Evolutionary conservation across 1,139 yeast genomes (phyloP), one percentile per base, ranked within the genome.

Genomic region (Pneumocystis canis): DNA sequence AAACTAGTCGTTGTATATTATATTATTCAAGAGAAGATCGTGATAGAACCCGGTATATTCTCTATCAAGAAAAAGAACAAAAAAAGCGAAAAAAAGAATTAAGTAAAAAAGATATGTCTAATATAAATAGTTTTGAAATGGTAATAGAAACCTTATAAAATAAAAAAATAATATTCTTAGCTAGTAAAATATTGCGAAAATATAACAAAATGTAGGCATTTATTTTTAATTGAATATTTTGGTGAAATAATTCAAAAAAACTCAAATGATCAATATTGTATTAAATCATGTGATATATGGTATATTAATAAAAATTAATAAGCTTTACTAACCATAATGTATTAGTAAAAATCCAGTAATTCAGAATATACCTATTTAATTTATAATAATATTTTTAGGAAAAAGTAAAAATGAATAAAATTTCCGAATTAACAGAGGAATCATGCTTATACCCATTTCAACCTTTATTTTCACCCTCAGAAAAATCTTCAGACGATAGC

Each of bases 141-240:
- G 60, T 61, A 41, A 9, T 18, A 7, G 5, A 31, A 33, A 11
- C 30, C 14, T 33, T 7, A 69, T 68, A 16, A 11, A 47, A 25
- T 47, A 25, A 25, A 47, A 25, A 20, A 47, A 47, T 47, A 47
- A 47, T 41, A 61, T 65, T 6, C 54, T 41, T 88, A 87, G 70
- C 94, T 89, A 40, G 81, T 87, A 63, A 87, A 85, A 69, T 89
- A 86, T 71, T 89, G 96, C 73, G 95, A 87, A 66, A 86, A 86
- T 69, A 80, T 81, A 3, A 82, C 85, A 20, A 89, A 84, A 71
- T 89, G 97, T 73, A 79, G 96, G 66, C 80, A 96, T 69, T 81
- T 84, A 67, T 83, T 84, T 66, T 89, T 89, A 5, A 76, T 87
- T 61, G 86, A 85, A 59, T 89, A 88, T 70, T 89, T 89, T 73